These are phyloP conservation scores for Metarhizium guizhouense DNA, from an alignment of 2,329 filamentous ascomycete species.

Conservation along the genomic window DNA sequence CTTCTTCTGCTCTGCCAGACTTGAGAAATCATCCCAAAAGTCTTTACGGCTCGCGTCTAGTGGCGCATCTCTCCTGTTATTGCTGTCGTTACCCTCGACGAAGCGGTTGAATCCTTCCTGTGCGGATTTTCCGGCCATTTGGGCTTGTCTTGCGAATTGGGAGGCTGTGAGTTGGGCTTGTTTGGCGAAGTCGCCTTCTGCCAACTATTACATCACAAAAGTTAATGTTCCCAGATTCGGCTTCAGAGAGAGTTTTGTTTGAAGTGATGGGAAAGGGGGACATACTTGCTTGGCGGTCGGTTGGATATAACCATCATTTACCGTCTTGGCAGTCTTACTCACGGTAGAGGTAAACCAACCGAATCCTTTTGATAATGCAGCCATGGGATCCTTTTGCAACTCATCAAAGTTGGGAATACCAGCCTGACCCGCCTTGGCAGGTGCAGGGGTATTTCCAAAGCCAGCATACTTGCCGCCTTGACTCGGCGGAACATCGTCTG, in stretches of 20 bases:
- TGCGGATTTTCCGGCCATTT: conserved; percentile 63
- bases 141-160: conserved; percentile 57
- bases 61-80: conserved; percentile 27
- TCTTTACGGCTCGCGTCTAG: conserved; percentile 62
- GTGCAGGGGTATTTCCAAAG: conserved; percentile 70
- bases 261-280: background rate
- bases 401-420: conserved; percentile 68
- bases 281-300: conserved; percentile 57
- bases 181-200: conserved; percentile 68
- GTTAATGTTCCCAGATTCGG: background rate
- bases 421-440: conserved; percentile 33
- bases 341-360: conserved; percentile 90
- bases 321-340: conserved; percentile 79
- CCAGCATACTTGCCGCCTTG: conserved; percentile 90
- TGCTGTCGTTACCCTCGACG: conserved; percentile 61
- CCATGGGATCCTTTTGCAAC: conserved; percentile 83
- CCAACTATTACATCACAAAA: conserved; percentile 44
- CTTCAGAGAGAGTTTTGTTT: background rate
- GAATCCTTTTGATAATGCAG: conserved; percentile 81
- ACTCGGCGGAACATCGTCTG: conserved; percentile 68
- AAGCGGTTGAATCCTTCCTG: conserved; percentile 78
- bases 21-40: conserved; percentile 90
- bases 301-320: conserved; percentile 87
- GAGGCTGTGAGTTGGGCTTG: conserved; percentile 53
- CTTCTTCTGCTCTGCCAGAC: conserved; percentile 49